Evolutionary conservation across 768 basidiomycete species (phyloP).

Genomic region (Erythrobasidium yunnanense): DNA sequence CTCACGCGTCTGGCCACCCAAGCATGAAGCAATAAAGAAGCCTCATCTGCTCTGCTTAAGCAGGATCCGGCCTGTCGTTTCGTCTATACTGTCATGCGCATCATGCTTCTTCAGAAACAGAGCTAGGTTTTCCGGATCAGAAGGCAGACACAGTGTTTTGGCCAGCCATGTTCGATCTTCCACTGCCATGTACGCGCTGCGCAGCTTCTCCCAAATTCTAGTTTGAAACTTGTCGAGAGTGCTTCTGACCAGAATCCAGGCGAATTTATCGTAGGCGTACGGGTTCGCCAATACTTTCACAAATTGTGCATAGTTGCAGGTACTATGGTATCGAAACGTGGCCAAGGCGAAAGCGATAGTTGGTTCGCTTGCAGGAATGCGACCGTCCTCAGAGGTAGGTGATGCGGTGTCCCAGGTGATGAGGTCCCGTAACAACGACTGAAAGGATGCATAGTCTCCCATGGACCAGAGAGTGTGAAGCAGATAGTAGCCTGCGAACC

Average conservation of each 20-base stretch:
- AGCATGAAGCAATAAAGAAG: no score
- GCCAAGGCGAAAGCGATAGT: constrained; percentile 5
- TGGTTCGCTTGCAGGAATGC: not conserved
- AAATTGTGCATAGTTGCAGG: constrained; percentile 5
- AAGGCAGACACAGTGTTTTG: not conserved
- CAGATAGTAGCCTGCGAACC: constrained; percentile 14
- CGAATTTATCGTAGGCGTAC: constrained; percentile 3
- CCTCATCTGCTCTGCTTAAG: no score
- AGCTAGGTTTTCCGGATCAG: not conserved
- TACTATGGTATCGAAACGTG: not conserved
- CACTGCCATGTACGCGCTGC: constrained; percentile 4
- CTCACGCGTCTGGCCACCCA: no score
- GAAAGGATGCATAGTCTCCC: constrained; percentile 5
- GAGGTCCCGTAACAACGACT: not conserved
- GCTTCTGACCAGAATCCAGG: constrained; percentile 3
- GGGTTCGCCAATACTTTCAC: not conserved
- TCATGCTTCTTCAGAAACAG: not conserved
- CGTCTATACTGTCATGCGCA: not conserved
- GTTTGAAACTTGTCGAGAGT: not conserved
- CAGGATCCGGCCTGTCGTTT: not conserved
- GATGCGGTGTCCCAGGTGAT: not conserved
- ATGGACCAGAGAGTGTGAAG: constrained; percentile 21
- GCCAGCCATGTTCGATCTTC: constrained; percentile 1
- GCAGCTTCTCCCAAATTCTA: constrained; percentile 5
- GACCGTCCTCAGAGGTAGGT: not conserved